Evolutionary conservation across 2,329 filamentous ascomycete species (phyloP).

Genomic region (Paraphoma sp.): DNA sequence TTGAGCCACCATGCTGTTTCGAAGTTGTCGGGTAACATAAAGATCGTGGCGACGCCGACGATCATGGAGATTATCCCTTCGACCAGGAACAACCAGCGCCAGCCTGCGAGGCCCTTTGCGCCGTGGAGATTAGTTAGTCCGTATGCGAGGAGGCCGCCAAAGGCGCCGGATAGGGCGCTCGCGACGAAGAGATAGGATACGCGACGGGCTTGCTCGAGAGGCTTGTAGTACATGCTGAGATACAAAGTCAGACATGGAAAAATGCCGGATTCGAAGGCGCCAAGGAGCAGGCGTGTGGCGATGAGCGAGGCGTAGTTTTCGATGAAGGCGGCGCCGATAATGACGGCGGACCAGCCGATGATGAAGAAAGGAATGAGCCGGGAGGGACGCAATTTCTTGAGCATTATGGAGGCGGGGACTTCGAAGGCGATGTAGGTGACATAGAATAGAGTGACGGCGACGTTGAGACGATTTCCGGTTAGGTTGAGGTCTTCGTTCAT

Average conservation of each 20-base stretch:
- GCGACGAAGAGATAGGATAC: constrained; percentile 59
- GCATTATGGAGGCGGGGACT: constrained; percentile 50
- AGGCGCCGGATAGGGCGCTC: constrained; percentile 60
- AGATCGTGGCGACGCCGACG: constrained; percentile 20
- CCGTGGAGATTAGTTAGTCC: constrained; percentile 33
- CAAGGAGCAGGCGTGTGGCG: constrained; percentile 29
- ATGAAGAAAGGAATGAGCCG: constrained; percentile 21
- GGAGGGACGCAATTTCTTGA: constrained; percentile 49
- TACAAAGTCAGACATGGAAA: constrained; percentile 29
- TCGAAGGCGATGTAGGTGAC: constrained; percentile 60
- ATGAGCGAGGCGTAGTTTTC: constrained; percentile 27
- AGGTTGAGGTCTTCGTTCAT: constrained; percentile 24
- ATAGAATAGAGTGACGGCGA: constrained; percentile 59
- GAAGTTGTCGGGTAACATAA: too few relatives aligned
- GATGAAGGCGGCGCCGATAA: constrained; percentile 22
- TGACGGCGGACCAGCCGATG: constrained; percentile 21
- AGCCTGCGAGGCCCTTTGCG: constrained; percentile 12
- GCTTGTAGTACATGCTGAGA: constrained; percentile 28
- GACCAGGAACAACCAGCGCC: constrained; percentile 61
- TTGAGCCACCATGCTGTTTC: too few relatives aligned
- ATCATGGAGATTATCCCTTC: constrained; percentile 61
- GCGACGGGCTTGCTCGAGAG: constrained; percentile 57
- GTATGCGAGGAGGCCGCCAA: constrained; percentile 61
- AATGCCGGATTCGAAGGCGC: constrained; percentile 29
- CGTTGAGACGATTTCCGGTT: constrained; percentile 34